Conservation (phyloP, 164 flowering plant species). For the Brasenia schreberi region DNA sequence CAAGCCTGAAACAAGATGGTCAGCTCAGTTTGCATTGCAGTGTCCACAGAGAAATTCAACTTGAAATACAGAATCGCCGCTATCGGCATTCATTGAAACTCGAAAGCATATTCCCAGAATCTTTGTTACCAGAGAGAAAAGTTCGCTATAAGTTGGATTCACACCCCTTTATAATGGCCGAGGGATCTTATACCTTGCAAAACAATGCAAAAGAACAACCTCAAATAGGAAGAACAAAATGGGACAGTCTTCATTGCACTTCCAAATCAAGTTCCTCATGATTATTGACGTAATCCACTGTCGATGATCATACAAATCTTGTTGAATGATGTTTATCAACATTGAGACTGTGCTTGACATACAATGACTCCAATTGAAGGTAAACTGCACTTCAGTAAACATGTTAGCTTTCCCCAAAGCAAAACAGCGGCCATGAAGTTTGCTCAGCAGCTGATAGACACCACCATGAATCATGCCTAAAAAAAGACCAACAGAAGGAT, state of each 20-base stretch:
- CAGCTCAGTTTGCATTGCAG: no score
- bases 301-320: background rate
- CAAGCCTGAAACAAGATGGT: no score
- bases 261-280: background rate
- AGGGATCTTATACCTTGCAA: background rate
- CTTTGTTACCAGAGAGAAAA: background rate
- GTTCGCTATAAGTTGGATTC: background rate
- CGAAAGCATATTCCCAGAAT: background rate
- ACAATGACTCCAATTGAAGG: background rate
- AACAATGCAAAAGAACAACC: background rate
- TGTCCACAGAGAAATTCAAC: no score
- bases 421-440: background rate
- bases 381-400: background rate
- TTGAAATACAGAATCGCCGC: no score
- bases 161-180: background rate
- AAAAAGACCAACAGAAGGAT: background rate
- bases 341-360: background rate
- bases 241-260: background rate
- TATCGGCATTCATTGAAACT: background rate
- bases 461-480: background rate
- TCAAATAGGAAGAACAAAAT: background rate
- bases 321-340: background rate
- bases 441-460: background rate
- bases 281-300: background rate
- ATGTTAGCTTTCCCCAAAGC: background rate